Evolutionary conservation across 2,329 filamentous ascomycete species (phyloP).

Genomic region (Sarocladium brachiariae): DNA sequence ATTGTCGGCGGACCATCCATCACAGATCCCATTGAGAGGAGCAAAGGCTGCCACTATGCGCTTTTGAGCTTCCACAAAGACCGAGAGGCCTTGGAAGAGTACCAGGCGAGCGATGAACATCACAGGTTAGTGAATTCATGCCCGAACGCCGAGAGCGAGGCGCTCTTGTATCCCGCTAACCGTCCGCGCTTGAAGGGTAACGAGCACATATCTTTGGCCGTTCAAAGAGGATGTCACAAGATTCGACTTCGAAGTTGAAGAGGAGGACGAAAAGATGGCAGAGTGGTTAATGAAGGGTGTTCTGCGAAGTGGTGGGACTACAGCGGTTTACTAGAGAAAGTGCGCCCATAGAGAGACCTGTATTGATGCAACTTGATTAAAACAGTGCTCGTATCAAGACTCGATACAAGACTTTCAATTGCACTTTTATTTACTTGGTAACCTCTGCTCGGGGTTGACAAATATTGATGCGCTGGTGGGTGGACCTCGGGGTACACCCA

Average conservation of each 20-base stretch:
- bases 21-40: slow-evolving; percentile 42
- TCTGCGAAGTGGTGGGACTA: not conserved
- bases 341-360: too few relatives aligned
- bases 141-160: too few relatives aligned
- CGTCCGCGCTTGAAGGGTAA: too few relatives aligned
- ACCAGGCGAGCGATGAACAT: slow-evolving; percentile 47
- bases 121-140: slow-evolving; percentile 27
- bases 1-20: slow-evolving; percentile 46
- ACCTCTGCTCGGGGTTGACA: too few relatives aligned
- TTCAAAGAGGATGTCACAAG: slow-evolving; percentile 45
- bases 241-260: slow-evolving; percentile 48
- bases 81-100: slow-evolving; percentile 37
- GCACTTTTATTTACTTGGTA: too few relatives aligned
- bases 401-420: too few relatives aligned
- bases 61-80: slow-evolving; percentile 45
- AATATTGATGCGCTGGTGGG: too few relatives aligned
- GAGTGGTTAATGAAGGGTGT: slow-evolving; percentile 5
- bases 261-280: slow-evolving; percentile 5
- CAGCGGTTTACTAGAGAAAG: too few relatives aligned
- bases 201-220: slow-evolving; percentile 42
- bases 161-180: too few relatives aligned
- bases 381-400: too few relatives aligned
- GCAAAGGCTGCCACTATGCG: slow-evolving; percentile 45
- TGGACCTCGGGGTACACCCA: too few relatives aligned
- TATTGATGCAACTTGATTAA: too few relatives aligned